Evolutionary conservation across 1,284 basidiomycete species (phyloP).

Genomic region (Heterobasidion occidentale): DNA sequence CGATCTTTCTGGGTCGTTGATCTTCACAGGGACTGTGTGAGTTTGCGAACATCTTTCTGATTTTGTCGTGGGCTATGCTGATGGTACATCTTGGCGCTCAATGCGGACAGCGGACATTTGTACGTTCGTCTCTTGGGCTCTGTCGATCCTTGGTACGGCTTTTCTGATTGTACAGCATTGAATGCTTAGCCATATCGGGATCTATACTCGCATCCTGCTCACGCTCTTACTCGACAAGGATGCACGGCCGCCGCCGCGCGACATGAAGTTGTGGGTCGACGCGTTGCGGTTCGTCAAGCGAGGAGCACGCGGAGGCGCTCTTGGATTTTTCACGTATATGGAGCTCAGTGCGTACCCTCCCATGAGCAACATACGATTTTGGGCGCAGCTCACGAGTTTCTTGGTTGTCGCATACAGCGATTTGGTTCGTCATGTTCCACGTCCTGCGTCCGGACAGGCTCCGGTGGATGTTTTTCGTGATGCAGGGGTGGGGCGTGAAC

Average conservation of each 20-base stretch:
- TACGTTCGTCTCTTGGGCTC: conserved; percentile 15
- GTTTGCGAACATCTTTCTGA: conserved; percentile 6
- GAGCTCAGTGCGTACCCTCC: conserved; percentile 37
- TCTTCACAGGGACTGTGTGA: conserved; percentile 19
- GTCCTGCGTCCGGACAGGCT: conserved; percentile 36
- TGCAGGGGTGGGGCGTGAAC: conserved; percentile 39
- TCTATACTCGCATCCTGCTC: conserved; percentile 51
- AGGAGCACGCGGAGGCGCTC: conserved; percentile 42
- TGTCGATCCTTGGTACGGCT: background rate
- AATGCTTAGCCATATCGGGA: conserved; percentile 38
- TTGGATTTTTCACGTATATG: conserved; percentile 61
- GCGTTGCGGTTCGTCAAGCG: conserved; percentile 50
- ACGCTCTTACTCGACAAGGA: conserved; percentile 47
- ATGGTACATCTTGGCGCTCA: conserved; percentile 5
- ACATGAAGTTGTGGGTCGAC: conserved; percentile 65
- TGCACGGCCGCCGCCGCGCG: conserved; percentile 41
- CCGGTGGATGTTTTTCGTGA: conserved; percentile 39
- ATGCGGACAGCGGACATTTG: conserved; percentile 28
- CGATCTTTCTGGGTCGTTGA: background rate
- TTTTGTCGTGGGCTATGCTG: background rate
- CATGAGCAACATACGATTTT: background rate
- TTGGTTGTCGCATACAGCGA: conserved; percentile 20
- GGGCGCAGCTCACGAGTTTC: background rate
- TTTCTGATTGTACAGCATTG: too few relatives aligned
- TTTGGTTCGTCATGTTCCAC: conserved; percentile 44